Evolutionary conservation across 495 filamentous ascomycete species (phyloP).

Genomic region (Entonaema liquescens): DNA sequence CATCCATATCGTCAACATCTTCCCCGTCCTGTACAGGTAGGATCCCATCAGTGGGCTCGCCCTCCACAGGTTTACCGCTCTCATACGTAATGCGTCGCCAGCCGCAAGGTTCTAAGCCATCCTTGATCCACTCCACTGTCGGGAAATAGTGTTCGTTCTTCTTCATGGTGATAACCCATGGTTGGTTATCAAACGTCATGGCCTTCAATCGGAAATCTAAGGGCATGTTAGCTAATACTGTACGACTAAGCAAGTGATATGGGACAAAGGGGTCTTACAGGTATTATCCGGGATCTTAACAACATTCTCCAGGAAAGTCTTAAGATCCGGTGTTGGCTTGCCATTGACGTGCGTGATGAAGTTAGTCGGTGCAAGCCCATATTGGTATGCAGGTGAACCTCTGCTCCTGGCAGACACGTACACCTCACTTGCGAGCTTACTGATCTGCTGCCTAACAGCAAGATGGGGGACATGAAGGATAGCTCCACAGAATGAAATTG

Average conservation of each 20-base stretch:
- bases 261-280: slow-evolving; percentile 58
- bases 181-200: slow-evolving; percentile 96
- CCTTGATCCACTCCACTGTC: slow-evolving; percentile 86
- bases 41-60: slow-evolving; percentile 57
- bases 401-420: slow-evolving; percentile 89
- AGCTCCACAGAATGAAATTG: slow-evolving; percentile 94
- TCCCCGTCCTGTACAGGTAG: slow-evolving; percentile 41
- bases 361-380: slow-evolving; percentile 92
- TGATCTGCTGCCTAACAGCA: slow-evolving; percentile 96
- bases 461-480: slow-evolving; percentile 93
- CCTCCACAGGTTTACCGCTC: slow-evolving; percentile 60
- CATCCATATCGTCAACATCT: slow-evolving; percentile 32
- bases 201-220: slow-evolving; percentile 89
- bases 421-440: slow-evolving; percentile 94
- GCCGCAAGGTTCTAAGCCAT: slow-evolving; percentile 65
- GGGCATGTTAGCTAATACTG: slow-evolving; percentile 22
- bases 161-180: slow-evolving; percentile 99
- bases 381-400: slow-evolving; percentile 90
- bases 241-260: neutral
- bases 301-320: slow-evolving; percentile 79
- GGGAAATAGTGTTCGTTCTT: slow-evolving; percentile 99
- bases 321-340: slow-evolving; percentile 79
- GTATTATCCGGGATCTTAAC: slow-evolving; percentile 93
- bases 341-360: slow-evolving; percentile 97
- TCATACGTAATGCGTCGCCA: slow-evolving; percentile 80